Evolutionary conservation across 352 stramenopile species (phyloP), one percentile per base, ranked within the genome.

Genomic region (Pythium monospermum): DNA sequence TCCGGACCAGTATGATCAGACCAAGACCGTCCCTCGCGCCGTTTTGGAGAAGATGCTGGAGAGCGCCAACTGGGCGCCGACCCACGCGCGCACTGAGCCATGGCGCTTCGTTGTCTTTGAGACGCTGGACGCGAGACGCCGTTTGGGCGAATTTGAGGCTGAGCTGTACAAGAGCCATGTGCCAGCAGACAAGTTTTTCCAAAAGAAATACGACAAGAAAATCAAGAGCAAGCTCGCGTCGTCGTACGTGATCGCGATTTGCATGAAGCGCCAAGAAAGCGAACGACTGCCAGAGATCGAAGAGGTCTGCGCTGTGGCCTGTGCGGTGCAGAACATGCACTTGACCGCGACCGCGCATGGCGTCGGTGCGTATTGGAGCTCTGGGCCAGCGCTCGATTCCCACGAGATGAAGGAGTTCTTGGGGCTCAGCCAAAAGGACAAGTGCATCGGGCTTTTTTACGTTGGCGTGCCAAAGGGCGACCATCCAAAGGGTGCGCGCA

Each of bases 321-420:
- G 70, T 27, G 83, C 83, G 15, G 81, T 94, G 45, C 81, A 94
- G 57, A 94, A 94, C 68, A 81, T 94, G 71, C 83, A 94, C 59
- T 54, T 94, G 4, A 61, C 73, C 30, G 83, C 83, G 3, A 74
- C 78, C 1, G 73, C 76, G 1, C 69, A 91, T 46, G 64, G 55
- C 33, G 66, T 94, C 19, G 83, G 75, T 18, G 83, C 74, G n/a
- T 94, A 94, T 71, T 94, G 83, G 83, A 91, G 78, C 69, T 94
- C 83, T 2, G 81, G 78, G 0, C 66, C 67, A 8, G 72, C 75
- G 4, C 82, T 75, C 23, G 66, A 73, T 49, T 82, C 76, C 38
- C 47, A 83, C 46, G 74, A 91, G 25, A 94, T 94, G 83, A 94
- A 94, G 66, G 58, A 74, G 30, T 85, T 89, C 61, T 44, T 92